Evolutionary conservation across 169 alveolate genomes (phyloP), one percentile per base, ranked within the genome.

Genomic region (Plasmodium gallinaceum): DNA sequence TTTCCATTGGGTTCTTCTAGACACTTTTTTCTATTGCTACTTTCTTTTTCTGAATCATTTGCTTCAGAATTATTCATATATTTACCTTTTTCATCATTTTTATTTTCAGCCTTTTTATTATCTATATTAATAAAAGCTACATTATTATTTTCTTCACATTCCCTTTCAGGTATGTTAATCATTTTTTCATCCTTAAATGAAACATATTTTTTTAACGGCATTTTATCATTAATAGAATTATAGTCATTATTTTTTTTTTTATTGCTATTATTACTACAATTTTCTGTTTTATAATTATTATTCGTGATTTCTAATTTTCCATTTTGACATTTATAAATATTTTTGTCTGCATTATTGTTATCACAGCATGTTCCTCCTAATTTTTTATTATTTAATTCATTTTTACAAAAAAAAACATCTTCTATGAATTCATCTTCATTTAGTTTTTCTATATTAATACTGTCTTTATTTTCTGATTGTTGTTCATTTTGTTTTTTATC

Each of bases 1-100:
- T 75, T 91, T 65, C 52, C 85, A 24, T 7, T 91, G 74, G 24
- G 4, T 7, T 39, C 24, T 26, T n/a, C 66, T 18, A 46, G 0
- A n/a, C 14, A n/a, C 14, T 57, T 9, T 57, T 18, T 26, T 22
- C 32, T 9, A 7, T 16, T 57, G 32, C 9, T 22, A 22, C 18
- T 26, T 2, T 1, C 2, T 26, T 62, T 26, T 32, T 8, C 61
- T 9, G 39, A 7, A 0, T 7, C 51, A 51, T 24, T 26, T 32
- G 39, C 6, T 16, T 42, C 51, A 12, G 39, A 16, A 54, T 39
- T 48, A 14, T 46, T 39, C 39, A 12, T 1, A 24, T 43, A 46
- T 5, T 48, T 80, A 16, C 20, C 66, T 5, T 48, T 80, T 39
- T 64, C 72, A 58, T 14, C 43, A 9, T 58, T 51, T 14, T 0